Percentiles rank a stretch among this genome's conserved stretches.
Conservation (phyloP, 2,329 filamentous ascomycete genomes). For the Gremmenia infestans region DNA sequence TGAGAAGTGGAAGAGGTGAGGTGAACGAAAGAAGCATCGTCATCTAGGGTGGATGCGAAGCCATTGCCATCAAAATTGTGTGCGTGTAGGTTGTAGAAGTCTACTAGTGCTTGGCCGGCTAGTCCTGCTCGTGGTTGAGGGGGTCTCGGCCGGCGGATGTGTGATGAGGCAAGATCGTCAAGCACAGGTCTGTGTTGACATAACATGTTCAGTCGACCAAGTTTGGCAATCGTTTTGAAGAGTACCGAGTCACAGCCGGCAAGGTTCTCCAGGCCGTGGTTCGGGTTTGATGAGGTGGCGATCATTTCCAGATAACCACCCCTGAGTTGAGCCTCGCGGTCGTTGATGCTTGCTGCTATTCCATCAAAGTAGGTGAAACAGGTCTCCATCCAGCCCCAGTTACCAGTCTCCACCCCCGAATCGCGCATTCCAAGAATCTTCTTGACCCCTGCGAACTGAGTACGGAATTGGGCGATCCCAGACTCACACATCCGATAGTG, state of each 20-base stretch:
- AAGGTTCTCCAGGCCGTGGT: conserved; percentile 65
- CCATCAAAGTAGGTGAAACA: conserved; percentile 95
- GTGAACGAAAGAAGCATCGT: conserved; percentile 45
- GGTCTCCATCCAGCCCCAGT: conserved; percentile 85
- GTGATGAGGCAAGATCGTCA: conserved; percentile 36
- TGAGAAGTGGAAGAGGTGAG: conserved; percentile 37
- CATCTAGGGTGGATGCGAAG: conserved; percentile 51
- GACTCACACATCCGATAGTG: conserved; percentile 93
- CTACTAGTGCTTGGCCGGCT: conserved; percentile 37
- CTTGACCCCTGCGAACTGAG: conserved; percentile 87
- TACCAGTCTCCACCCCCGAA: conserved; percentile 52
- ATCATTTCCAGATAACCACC: conserved; percentile 59
- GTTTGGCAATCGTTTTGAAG: conserved; percentile 79
- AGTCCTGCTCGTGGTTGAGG: conserved; percentile 33
- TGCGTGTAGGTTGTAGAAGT: conserved; percentile 49
- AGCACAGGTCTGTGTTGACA: conserved; percentile 62
- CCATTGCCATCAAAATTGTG: conserved; percentile 64
- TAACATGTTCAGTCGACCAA: conserved; percentile 79
- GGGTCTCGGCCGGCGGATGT: conserved; percentile 24
- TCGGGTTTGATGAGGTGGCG: conserved; percentile 55
- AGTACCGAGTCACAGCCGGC: conserved; percentile 82
- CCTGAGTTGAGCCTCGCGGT: conserved; percentile 77
- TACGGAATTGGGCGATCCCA: conserved; percentile 87
- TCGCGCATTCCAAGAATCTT: conserved; percentile 79
- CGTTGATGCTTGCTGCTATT: conserved; percentile 86